phyloP scores from a whole-genome alignment of 345 rosid genomes.

The Gossypium sturtianum region DNA sequence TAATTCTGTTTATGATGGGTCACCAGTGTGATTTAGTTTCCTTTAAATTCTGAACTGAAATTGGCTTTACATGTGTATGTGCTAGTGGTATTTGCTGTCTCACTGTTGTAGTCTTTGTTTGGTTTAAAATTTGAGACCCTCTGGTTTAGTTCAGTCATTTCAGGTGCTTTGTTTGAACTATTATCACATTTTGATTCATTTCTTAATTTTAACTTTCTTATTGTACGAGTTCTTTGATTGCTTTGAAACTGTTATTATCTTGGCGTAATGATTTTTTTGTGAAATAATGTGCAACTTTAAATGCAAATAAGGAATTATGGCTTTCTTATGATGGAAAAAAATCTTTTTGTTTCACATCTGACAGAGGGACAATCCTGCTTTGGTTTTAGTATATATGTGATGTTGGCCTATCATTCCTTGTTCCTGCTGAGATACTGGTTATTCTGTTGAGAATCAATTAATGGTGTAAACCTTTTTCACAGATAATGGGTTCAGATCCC shows the following conservation, averaged over 20 bases:
- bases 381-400: not conserved
- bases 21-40: not conserved
- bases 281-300: not conserved
- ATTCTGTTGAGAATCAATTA: not conserved
- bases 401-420: not conserved
- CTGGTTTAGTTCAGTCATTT: not conserved
- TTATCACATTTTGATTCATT: not conserved
- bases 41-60: not conserved
- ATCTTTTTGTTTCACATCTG: not conserved
- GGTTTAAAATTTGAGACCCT: not conserved
- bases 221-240: not conserved
- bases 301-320: not conserved
- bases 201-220: not conserved
- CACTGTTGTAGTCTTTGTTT: not conserved
- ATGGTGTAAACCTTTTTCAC: conserved; percentile 15
- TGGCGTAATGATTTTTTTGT: not conserved
- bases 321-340: not conserved
- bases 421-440: not conserved
- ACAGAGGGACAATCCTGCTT: not conserved
- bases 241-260: not conserved
- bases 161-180: not conserved
- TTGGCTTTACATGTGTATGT: not conserved
- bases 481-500: conserved; percentile 91
- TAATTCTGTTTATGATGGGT: not conserved
- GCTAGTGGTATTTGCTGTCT: not conserved